phyloP scores from a whole-genome alignment of 345 rosid genomes.

The Hypericum androsaemum region DNA sequence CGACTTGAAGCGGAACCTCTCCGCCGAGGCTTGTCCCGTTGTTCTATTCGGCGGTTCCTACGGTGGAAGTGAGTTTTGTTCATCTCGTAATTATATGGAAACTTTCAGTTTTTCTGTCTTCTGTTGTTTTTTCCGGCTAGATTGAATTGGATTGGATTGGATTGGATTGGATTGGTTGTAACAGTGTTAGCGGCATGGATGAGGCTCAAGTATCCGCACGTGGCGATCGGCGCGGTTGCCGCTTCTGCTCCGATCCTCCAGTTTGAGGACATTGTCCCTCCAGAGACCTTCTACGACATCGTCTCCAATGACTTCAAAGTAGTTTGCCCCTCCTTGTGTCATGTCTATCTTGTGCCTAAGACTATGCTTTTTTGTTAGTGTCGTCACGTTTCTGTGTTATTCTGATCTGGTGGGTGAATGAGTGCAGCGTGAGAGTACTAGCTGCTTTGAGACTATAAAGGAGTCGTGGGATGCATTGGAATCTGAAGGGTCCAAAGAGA shows the following conservation, averaged over 20 bases:
- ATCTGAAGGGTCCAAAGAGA: constrained; percentile 50
- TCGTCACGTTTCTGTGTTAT: background rate
- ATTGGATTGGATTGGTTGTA: constrained; percentile 9
- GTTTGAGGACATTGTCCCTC: constrained; percentile 79
- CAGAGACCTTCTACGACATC: constrained; percentile 70
- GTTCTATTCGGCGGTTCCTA: constrained; percentile 94
- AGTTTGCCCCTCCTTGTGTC: background rate
- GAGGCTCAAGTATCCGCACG: constrained; percentile 92
- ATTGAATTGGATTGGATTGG: background rate
- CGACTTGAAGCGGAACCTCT: constrained; percentile 64
- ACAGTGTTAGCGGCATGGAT: constrained; percentile 98
- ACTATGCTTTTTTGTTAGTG: background rate
- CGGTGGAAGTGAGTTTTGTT: constrained; percentile 74
- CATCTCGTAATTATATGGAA: background rate
- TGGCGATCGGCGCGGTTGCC: constrained; percentile 84
- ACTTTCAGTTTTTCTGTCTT: too few species aligned
- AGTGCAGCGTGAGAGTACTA: constrained; percentile 66
- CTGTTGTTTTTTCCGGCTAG: too few species aligned
- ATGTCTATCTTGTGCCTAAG: background rate
- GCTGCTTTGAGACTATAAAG: constrained; percentile 77
- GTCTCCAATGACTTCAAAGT: constrained; percentile 81
- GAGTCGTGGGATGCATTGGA: constrained; percentile 55
- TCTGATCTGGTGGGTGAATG: background rate
- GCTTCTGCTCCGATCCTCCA: constrained; percentile 94
- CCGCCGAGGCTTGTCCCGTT: constrained; percentile 76